Evolutionary conservation across 2,329 filamentous ascomycete genomes (phyloP).

Genomic region (Waltergamsia citrina): DNA sequence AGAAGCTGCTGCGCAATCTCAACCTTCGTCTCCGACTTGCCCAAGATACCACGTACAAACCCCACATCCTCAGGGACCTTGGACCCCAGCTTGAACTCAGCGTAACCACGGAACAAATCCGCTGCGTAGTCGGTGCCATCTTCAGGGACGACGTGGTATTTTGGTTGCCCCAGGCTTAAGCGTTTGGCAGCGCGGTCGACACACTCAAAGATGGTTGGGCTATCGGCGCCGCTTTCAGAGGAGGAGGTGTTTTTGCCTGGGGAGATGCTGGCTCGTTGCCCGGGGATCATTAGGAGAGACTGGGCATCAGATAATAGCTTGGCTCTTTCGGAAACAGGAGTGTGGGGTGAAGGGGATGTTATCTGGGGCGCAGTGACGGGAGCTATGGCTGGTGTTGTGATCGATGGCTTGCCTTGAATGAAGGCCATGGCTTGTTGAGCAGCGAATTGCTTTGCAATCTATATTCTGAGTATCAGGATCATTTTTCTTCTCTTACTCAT

Average conservation of each 20-base stretch:
- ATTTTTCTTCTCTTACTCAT: too few relatives aligned
- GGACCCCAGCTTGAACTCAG: constrained; percentile 20
- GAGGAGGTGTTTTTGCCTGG: constrained; percentile 1
- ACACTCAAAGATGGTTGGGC: constrained; percentile 11
- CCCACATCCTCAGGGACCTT: constrained; percentile 21
- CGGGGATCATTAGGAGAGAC: too few relatives aligned
- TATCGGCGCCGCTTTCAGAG: constrained; percentile 3
- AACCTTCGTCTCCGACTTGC: constrained; percentile 24
- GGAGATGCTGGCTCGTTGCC: too few relatives aligned
- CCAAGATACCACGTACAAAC: constrained; percentile 19
- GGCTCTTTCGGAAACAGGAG: too few relatives aligned
- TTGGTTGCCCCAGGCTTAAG: constrained; percentile 21
- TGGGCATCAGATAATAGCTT: too few relatives aligned
- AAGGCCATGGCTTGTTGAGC: constrained; percentile 36
- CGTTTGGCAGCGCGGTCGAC: constrained; percentile 20
- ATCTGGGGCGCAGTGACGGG: neutral
- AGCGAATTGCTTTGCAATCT: constrained; percentile 42
- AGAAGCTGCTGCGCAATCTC: constrained; percentile 29
- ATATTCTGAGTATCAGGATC: too few relatives aligned
- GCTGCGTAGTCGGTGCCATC: constrained; percentile 2
- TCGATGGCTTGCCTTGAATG: constrained; percentile 17
- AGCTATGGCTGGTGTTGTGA: neutral
- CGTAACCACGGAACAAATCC: constrained; percentile 24
- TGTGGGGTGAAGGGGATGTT: too few relatives aligned
- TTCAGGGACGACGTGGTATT: constrained; percentile 19